Evolutionary conservation across 2,329 filamentous ascomycete genomes (phyloP).

Genomic region (Podosphaera leucotricha): DNA sequence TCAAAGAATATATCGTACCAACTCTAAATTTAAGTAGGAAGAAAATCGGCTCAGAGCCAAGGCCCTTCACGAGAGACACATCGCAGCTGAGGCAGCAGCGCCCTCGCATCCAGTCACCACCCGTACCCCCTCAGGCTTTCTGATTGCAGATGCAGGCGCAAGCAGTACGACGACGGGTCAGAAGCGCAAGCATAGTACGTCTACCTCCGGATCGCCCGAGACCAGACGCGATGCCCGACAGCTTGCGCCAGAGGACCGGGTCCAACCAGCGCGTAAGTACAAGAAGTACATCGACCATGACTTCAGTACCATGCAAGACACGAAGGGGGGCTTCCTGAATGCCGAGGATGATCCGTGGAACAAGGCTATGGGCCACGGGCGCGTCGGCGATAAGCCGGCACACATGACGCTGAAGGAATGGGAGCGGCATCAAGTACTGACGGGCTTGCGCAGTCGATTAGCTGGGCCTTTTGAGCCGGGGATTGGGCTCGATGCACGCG

Average conservation of each 20-base stretch:
- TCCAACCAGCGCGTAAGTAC: conserved; percentile 61
- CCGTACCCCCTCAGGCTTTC: conserved; percentile 42
- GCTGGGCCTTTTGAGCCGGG: conserved; percentile 74
- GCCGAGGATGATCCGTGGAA: conserved; percentile 80
- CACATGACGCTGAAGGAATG: conserved; percentile 82
- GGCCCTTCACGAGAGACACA: conserved; percentile 51
- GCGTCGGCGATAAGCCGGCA: conserved; percentile 37
- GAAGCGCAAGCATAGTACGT: conserved; percentile 51
- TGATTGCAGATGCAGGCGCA: conserved; percentile 38
- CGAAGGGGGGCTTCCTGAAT: conserved; percentile 86
- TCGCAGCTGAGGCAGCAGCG: conserved; percentile 31
- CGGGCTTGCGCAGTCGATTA: conserved; percentile 47
- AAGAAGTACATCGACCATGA: conserved; percentile 94
- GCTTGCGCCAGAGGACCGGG: conserved; percentile 6
- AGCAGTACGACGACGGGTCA: conserved; percentile 31
- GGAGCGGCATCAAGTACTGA: conserved; percentile 60
- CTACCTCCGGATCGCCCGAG: conserved; percentile 24
- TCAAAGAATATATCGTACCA: neutral
- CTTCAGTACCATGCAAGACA: conserved; percentile 94
- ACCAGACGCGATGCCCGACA: conserved; percentile 46
- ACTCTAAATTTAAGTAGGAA: conserved; percentile 31
- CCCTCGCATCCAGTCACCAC: conserved; percentile 13
- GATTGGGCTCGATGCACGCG: conserved; percentile 42
- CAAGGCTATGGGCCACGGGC: conserved; percentile 42
- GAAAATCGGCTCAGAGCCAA: conserved; percentile 73